Base-by-base conservation (phyloP, 208 protist genomes). In the Trypanosoma melophagium region DNA sequence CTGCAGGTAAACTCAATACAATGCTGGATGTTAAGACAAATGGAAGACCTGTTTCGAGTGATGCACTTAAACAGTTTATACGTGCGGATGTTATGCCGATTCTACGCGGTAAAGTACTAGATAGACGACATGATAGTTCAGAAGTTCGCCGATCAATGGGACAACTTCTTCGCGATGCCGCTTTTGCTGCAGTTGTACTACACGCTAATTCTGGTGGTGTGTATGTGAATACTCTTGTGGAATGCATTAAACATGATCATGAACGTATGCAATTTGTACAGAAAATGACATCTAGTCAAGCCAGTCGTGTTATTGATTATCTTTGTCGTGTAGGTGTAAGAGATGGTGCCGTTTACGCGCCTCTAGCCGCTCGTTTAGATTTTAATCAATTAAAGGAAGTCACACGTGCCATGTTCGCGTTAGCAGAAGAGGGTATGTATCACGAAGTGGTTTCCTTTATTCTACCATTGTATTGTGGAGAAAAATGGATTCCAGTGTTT, bases 271-370 rank as follows among this genome's bases (percentile, higher is more conserved):
- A 84, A 45, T 89, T 93, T 60, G 49, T 96, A 14, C 53, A 64
- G 13, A 77, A 86, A 31, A 91, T 96, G 88, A 82, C 83, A 35
- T 87, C 88, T 0, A 72, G 79, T 47, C 88, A 96, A 64, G 83
- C 86, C 17, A 89, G 81, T 78, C 90, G 92, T 40, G 79, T 79
- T 12, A 86, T 94, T 54, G 86, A 89, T 54, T 64, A 86, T 42
- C 53, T 96, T 0, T 83, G 76, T 55, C 63, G 78, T 8, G 45
- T 84, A 12, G 87, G 86, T 17, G 86, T 93, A 16, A 53, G 56
- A 0, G 86, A 96, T 51, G 24, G 49, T 38, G 73, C 60, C 14
- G 81, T 91, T 41, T 93, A 77, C 45, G 64, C 79, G 0, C 53
- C 81, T 10, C 71, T 96, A 22, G 60, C 87, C 19, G 57, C 86